phyloP scores from a whole-genome alignment of 805 yeast genomes.

The Candida chilensis region DNA sequence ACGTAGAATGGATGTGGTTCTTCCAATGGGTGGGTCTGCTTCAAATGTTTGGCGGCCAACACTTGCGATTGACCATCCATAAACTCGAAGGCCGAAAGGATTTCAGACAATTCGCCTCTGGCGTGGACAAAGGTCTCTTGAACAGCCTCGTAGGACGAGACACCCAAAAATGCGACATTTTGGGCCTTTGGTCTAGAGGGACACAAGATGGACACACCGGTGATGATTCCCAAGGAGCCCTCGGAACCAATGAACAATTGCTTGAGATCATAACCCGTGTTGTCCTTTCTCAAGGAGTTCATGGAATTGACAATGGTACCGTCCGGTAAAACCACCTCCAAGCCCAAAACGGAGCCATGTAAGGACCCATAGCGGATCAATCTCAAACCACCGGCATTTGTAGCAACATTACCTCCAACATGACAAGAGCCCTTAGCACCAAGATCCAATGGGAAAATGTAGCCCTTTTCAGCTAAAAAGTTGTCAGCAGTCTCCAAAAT shows the following conservation, averaged over 20 bases:
- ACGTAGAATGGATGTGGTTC: slow-evolving; percentile 78
- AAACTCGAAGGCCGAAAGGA: slow-evolving; percentile 87
- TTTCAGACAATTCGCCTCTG: slow-evolving; percentile 70
- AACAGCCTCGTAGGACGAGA: slow-evolving; percentile 75
- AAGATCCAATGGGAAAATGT: slow-evolving; percentile 85
- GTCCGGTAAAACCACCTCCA: slow-evolving; percentile 88
- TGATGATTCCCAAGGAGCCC: slow-evolving; percentile 85
- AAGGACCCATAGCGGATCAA: slow-evolving; percentile 82
- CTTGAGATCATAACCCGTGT: slow-evolving; percentile 90
- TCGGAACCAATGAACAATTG: slow-evolving; percentile 92
- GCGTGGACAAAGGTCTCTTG: slow-evolving; percentile 75
- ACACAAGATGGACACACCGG: slow-evolving; percentile 84
- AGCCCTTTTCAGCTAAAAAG: slow-evolving; percentile 69
- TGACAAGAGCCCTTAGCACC: slow-evolving; percentile 98
- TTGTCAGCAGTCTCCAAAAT: slow-evolving; percentile 80
- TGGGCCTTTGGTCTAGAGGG: slow-evolving; percentile 82
- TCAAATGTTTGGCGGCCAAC: slow-evolving; percentile 53
- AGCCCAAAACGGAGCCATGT: slow-evolving; percentile 86
- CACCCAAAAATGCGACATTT: slow-evolving; percentile 84
- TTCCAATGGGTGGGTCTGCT: slow-evolving; percentile 68
- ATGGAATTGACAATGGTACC: slow-evolving; percentile 77
- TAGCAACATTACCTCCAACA: slow-evolving; percentile 90
- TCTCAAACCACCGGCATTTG: slow-evolving; percentile 94
- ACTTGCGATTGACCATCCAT: slow-evolving; percentile 73
- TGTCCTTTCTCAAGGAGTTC: slow-evolving; percentile 85